phyloP scores from a whole-genome alignment of 2,329 filamentous ascomycete genomes.

The Chaetothyriales sp. region DNA sequence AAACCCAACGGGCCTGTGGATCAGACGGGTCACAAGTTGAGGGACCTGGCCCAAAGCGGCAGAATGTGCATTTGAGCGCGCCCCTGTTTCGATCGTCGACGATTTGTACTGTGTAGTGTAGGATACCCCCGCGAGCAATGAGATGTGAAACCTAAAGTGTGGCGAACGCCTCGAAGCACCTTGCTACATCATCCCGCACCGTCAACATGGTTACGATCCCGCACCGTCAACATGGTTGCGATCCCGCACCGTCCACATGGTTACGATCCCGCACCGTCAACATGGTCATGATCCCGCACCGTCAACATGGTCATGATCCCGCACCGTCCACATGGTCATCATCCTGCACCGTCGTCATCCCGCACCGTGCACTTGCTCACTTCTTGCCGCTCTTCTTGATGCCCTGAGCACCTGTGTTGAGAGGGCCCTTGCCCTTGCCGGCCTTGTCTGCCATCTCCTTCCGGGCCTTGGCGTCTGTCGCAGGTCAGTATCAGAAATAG shows the following conservation, averaged over 20 bases:
- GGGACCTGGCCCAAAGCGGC: not conserved
- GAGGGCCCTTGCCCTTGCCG: conserved; percentile 64
- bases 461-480: conserved; percentile 63
- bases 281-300: not conserved
- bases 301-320: not conserved
- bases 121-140: not conserved
- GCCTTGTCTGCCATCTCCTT: conserved; percentile 74
- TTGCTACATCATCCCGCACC: too few species aligned
- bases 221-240: too few species aligned
- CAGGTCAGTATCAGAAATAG: conserved; percentile 2
- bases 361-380: conserved; percentile 1
- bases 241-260: too few species aligned
- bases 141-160: not conserved
- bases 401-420: conserved; percentile 71
- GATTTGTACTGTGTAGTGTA: not conserved
- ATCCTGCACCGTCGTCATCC: too few species aligned
- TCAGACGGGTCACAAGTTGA: conserved; percentile 59
- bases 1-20: conserved; percentile 59
- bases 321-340: not conserved
- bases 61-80: too few species aligned
- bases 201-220: not conserved
- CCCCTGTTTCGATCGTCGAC: not conserved
- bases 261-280: not conserved
- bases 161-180: not conserved
- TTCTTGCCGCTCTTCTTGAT: conserved; percentile 99